Percentiles rank a stretch among this genome's conserved stretches.
phyloP scores from a whole-genome alignment of 2,329 filamentous ascomycete genomes.

The Alternaria sp. region DNA sequence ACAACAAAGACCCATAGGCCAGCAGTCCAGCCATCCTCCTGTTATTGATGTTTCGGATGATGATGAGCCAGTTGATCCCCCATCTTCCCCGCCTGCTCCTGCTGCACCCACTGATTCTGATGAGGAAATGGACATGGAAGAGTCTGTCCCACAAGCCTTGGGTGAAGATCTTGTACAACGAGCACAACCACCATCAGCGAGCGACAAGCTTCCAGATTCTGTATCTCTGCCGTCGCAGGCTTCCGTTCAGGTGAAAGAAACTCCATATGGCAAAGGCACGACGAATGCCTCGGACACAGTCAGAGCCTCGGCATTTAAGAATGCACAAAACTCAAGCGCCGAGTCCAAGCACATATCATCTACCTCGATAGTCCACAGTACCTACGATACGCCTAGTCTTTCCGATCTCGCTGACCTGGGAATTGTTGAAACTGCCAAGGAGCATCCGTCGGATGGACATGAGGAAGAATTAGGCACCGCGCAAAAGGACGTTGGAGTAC shows the following conservation, averaged over 20 bases:
- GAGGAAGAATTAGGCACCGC: background rate
- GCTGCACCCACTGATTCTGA: conserved; percentile 26
- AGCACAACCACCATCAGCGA: background rate
- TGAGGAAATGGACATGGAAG: conserved; percentile 45
- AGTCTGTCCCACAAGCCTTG: conserved; percentile 40
- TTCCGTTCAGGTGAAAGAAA: conserved; percentile 43
- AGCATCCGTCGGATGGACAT: background rate
- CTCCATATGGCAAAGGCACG: conserved; percentile 37
- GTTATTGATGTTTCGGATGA: conserved; percentile 24
- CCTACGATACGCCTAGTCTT: conserved; percentile 32
- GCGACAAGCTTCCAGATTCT: background rate
- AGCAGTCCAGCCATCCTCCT: background rate
- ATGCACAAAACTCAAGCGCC: conserved; percentile 24
- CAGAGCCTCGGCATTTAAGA: conserved; percentile 7
- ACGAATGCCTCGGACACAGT: conserved; percentile 13
- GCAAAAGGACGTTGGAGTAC: background rate
- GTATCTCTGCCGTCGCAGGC: background rate
- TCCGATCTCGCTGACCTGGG: conserved; percentile 3
- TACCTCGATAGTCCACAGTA: conserved; percentile 37
- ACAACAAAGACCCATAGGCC: background rate
- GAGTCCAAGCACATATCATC: conserved; percentile 34
- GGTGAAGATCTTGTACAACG: conserved; percentile 31
- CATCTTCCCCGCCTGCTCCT: conserved; percentile 32
- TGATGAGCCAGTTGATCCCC: conserved; percentile 14
- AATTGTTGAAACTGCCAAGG: background rate